Conservation (phyloP, 2,329 filamentous ascomycete species). For the Huntiella moniliformis region DNA sequence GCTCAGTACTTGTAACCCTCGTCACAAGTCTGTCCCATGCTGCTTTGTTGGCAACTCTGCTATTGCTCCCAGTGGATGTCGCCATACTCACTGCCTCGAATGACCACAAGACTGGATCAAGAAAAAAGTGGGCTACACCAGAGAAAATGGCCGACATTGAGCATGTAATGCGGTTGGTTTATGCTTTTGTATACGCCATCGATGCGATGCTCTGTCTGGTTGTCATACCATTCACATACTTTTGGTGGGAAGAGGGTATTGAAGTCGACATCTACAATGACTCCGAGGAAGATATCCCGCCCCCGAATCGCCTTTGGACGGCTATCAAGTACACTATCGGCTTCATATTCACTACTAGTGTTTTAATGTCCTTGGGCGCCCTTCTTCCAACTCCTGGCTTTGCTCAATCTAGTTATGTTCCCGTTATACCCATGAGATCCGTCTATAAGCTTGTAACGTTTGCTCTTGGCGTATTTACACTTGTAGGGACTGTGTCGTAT, state of each 20-base stretch:
- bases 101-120: slow-evolving; percentile 52
- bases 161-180: slow-evolving; percentile 66
- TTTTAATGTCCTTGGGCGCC: slow-evolving; percentile 82
- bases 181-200: slow-evolving; percentile 81
- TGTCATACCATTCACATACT: slow-evolving; percentile 89
- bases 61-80: slow-evolving; percentile 87
- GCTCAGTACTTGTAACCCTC: slow-evolving; percentile 62
- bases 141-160: slow-evolving; percentile 61
- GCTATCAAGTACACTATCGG: slow-evolving; percentile 79
- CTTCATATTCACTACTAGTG: slow-evolving; percentile 61
- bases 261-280: slow-evolving; percentile 64
- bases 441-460: background rate
- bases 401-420: slow-evolving; percentile 6
- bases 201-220: slow-evolving; percentile 79
- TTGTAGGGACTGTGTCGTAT: slow-evolving; percentile 58
- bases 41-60: slow-evolving; percentile 71
- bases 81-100: slow-evolving; percentile 83
- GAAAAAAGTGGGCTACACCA: slow-evolving; percentile 90
- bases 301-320: slow-evolving; percentile 51
- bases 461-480: background rate
- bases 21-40: slow-evolving; percentile 79
- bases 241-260: slow-evolving; percentile 95
- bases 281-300: slow-evolving; percentile 38
- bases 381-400: slow-evolving; percentile 64
- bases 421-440: slow-evolving; percentile 60